These are phyloP conservation scores for Histomonas meleagridis DNA, from an alignment of 208 protist species.

Conservation along the genomic window DNA sequence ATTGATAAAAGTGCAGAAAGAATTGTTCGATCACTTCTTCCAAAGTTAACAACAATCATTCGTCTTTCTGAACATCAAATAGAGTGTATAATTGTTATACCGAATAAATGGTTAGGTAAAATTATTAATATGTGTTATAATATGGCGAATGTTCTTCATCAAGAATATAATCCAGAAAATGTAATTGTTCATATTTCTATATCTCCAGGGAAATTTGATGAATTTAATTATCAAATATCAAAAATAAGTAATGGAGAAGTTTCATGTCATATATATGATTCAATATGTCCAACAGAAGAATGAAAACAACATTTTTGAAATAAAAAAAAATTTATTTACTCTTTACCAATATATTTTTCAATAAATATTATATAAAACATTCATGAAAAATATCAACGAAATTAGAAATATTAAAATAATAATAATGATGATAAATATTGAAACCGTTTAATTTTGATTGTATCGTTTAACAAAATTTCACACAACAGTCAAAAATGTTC, in stretches of 20 bases:
- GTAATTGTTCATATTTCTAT: background rate
- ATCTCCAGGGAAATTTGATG: conserved; percentile 17
- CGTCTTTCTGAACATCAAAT: background rate
- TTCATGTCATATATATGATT: no score
- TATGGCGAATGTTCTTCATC: background rate
- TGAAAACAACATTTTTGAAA: no score
- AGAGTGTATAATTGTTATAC: background rate
- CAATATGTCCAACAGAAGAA: no score
- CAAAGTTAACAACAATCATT: conserved; percentile 14
- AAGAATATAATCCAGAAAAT: conserved; percentile 19
- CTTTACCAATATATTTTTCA: no score
- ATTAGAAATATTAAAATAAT: no score
- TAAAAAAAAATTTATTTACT: no score
- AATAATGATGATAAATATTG: no score
- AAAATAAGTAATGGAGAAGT: background rate
- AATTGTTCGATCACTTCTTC: background rate
- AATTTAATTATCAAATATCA: background rate
- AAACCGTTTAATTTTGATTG: no score
- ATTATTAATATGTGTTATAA: background rate
- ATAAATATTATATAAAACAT: no score
- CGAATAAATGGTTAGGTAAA: background rate
- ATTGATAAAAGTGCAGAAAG: background rate
- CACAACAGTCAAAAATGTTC: no score
- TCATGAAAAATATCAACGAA: no score
- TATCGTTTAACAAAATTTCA: no score